phyloP scores from a whole-genome alignment of 2,329 filamentous ascomycete genomes.

The Chaetomiaceae sp. region DNA sequence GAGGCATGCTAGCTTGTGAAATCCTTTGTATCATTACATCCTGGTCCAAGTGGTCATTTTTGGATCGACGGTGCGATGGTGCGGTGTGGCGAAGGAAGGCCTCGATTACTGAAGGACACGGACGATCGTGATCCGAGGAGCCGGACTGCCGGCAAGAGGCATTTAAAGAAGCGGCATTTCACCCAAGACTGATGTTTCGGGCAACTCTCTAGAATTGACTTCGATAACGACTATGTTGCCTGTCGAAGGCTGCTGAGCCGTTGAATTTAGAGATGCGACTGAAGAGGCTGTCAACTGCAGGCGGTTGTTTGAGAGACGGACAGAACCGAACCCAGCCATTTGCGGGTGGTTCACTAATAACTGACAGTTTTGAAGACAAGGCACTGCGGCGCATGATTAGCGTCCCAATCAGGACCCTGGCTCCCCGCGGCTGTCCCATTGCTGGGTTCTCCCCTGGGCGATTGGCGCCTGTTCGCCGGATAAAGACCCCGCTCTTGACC shows the following conservation, averaged over 20 bases:
- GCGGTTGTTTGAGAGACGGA: too few relatives aligned
- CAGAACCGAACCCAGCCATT: too few relatives aligned
- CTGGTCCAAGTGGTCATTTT: neutral
- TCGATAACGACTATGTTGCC: neutral
- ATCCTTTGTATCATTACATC: neutral
- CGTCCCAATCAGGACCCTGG: slow-evolving; percentile 13
- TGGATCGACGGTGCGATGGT: neutral
- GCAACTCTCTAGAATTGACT: neutral
- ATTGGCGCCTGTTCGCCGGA: slow-evolving; percentile 20
- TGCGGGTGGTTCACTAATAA: too few relatives aligned
- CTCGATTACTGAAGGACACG: neutral
- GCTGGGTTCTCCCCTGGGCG: slow-evolving; percentile 2
- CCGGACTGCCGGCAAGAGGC: slow-evolving; percentile 3
- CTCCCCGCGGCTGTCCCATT: slow-evolving; percentile 11
- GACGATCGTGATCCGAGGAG: slow-evolving; percentile 11
- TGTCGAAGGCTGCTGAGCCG: neutral
- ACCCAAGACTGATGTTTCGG: neutral
- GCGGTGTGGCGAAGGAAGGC: slow-evolving; percentile 2
- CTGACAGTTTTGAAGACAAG: too few relatives aligned
- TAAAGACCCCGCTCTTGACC: slow-evolving; percentile 22
- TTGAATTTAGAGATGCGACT: too few relatives aligned
- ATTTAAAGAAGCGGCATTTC: slow-evolving; percentile 1
- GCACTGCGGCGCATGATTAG: slow-evolving; percentile 16
- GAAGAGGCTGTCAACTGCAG: too few relatives aligned
- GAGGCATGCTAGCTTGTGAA: too few relatives aligned